These are phyloP conservation scores for Penicillium bovifimosum DNA, from an alignment of 495 filamentous ascomycete genomes.

Conservation along the genomic window DNA sequence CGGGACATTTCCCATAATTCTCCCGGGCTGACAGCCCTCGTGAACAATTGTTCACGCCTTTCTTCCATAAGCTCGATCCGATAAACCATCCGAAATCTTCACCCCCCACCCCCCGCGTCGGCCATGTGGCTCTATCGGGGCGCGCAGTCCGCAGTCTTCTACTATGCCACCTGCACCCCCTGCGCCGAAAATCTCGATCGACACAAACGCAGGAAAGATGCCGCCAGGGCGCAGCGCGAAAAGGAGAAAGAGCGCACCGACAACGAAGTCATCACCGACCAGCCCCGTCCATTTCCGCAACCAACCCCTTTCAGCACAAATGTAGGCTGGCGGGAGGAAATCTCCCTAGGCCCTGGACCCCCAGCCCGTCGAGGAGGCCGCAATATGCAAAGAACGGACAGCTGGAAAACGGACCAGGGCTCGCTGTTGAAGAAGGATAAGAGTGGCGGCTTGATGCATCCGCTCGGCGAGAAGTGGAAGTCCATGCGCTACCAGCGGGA, in stretches of 20 bases:
- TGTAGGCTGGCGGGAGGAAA: conserved; percentile 80
- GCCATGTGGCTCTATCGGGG: conserved; percentile 52
- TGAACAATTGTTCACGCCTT: conserved; percentile 11
- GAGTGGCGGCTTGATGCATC: conserved; percentile 26
- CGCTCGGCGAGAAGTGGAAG: conserved; percentile 60
- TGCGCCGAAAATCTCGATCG: conserved; percentile 61
- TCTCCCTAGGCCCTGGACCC: conserved; percentile 68
- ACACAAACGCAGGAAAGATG: conserved; percentile 61
- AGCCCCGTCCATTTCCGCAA: conserved; percentile 69
- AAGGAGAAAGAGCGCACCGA: conserved; percentile 49
- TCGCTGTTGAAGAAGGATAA: conserved; percentile 30
- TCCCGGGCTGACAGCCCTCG: conserved; percentile 23
- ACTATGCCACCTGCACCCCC: conserved; percentile 76
- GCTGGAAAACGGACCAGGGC: conserved; percentile 39
- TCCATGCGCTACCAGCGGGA: conserved; percentile 72
- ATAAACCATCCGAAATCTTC: background rate
- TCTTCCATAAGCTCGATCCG: background rate
- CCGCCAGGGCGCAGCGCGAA: conserved; percentile 53
- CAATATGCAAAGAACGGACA: conserved; percentile 43
- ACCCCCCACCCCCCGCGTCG: conserved; percentile 9
- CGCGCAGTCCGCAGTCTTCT: conserved; percentile 79
- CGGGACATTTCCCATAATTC: conserved; percentile 22
- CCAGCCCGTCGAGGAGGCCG: conserved; percentile 52
- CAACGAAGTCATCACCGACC: conserved; percentile 49
- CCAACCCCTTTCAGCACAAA: conserved; percentile 80